Base-by-base conservation (phyloP, 495 filamentous ascomycete species). In the Recurvomyces mirabilis region DNA sequence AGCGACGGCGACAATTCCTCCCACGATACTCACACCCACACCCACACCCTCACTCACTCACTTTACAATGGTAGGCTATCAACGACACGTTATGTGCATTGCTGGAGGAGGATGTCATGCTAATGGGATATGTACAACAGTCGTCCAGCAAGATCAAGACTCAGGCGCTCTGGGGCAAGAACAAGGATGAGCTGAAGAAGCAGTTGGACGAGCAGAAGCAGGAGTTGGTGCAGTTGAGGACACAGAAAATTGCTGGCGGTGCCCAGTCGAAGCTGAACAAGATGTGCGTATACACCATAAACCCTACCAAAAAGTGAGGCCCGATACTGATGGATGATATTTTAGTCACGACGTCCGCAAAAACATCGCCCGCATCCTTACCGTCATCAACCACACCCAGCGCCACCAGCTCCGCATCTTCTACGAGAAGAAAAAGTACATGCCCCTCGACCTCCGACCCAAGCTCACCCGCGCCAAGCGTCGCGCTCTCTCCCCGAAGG, bases 391-490 rank as follows among this genome's bases (percentile, higher is more conserved):
- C 78, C 79, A 84, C 68, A 96, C 89, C 77, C 93, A 96, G 75
- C 80, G 91, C 62, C 74, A 86, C 43, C 91, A 96, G 71, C 84
- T 99, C 59, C 89, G 91, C 62, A 71, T 99, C 54, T 96, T 95
- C 81, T 99, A 99, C 78, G 91, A 93, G 77, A 79, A 78, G 77
- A 96, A 95, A 83, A 96, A 95, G 74, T 95, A 94, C 77, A 71
- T 87, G 30, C 88, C 87, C 44, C 85, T 96, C 59, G 91, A 96
- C 67, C 86, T 98, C 71, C 82, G 91, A 65, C 74, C 86, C 63
- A 94, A 96, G 82, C 76, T 84, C 72, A 99, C 91, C 62, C 86
- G 93, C 54, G 91, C 86, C 58, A 86, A 95, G 69, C 84, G 91
- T 56, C 81, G 91, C 68, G 73, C 84, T 55, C 76, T 99, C 65